Evolutionary conservation across 192 early-diverging fungal genomes (phyloP).

Genomic region (Mortierella alpina): DNA sequence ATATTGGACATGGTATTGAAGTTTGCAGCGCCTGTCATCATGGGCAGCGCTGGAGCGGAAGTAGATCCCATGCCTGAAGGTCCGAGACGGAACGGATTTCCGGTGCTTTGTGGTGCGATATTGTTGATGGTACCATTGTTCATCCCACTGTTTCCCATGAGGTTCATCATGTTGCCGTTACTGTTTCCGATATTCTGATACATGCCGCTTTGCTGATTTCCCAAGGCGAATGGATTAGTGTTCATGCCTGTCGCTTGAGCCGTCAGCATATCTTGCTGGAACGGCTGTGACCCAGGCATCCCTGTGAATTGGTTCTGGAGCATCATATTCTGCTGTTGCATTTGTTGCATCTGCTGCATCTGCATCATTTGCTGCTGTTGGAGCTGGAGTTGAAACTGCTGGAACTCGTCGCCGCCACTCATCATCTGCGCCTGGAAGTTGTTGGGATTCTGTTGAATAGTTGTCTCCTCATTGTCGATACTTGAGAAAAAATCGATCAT

Average conservation of each 20-base stretch:
- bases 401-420: slow-evolving; percentile 41
- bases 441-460: slow-evolving; percentile 42
- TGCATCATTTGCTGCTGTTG: slow-evolving; percentile 39
- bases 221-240: slow-evolving; percentile 56
- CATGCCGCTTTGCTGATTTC: slow-evolving; percentile 4
- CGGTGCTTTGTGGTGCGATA: slow-evolving; percentile 43
- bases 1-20: slow-evolving; percentile 43
- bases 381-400: slow-evolving; percentile 49
- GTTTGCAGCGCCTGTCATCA: slow-evolving; percentile 38
- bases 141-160: slow-evolving; percentile 14
- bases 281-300: slow-evolving; percentile 13
- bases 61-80: slow-evolving; percentile 10
- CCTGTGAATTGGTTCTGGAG: slow-evolving; percentile 44
- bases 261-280: slow-evolving; percentile 20
- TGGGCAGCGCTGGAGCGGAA: slow-evolving; percentile 21
- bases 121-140: slow-evolving; percentile 14
- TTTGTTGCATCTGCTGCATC: slow-evolving; percentile 50
- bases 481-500: slow-evolving; percentile 58
- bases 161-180: slow-evolving; percentile 13
- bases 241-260: slow-evolving; percentile 27
- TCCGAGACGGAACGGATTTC: slow-evolving; percentile 44
- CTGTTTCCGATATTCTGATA: slow-evolving; percentile 13
- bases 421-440: slow-evolving; percentile 28
- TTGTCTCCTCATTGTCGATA: slow-evolving; percentile 57
- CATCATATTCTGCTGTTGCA: slow-evolving; percentile 47